Conservation (phyloP, 257 asterid species). For the Gardenia jasminoides region DNA sequence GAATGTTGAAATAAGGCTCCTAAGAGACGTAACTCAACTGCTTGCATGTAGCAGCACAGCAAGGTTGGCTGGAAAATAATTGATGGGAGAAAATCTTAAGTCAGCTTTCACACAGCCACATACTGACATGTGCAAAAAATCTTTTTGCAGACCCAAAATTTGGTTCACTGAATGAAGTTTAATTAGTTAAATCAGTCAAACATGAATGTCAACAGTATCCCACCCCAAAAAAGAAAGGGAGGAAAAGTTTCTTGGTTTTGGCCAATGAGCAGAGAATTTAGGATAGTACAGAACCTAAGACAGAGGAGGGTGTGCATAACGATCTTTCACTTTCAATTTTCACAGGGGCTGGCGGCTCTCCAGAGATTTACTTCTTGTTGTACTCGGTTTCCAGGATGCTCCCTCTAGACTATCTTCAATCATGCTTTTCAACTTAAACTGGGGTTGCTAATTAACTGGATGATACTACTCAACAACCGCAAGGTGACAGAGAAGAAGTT, state of each 20-base stretch:
- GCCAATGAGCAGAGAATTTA: too few species aligned
- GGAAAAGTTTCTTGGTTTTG: background rate
- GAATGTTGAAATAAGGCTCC: background rate
- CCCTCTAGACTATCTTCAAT: background rate
- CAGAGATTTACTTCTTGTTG: background rate
- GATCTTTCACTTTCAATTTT: background rate
- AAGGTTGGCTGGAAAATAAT: conserved; percentile 5
- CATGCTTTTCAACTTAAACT: too few species aligned
- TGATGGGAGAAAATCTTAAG: conserved; percentile 8
- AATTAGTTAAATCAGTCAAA: background rate
- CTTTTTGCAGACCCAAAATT: background rate
- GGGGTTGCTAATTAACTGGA: background rate
- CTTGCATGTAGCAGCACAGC: background rate
- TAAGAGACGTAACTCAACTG: background rate
- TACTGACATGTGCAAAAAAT: background rate
- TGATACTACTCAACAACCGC: background rate
- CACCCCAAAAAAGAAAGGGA: background rate
- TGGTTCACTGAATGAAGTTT: background rate
- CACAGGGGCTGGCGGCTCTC: background rate
- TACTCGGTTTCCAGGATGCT: background rate
- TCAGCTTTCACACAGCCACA: background rate
- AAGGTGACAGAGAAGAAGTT: background rate
- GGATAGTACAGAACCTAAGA: conserved; percentile 1
- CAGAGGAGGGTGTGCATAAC: background rate
- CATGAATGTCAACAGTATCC: conserved; percentile 3